Conservation (phyloP, 305 asterid genomes). For the Rubia peregrina region DNA sequence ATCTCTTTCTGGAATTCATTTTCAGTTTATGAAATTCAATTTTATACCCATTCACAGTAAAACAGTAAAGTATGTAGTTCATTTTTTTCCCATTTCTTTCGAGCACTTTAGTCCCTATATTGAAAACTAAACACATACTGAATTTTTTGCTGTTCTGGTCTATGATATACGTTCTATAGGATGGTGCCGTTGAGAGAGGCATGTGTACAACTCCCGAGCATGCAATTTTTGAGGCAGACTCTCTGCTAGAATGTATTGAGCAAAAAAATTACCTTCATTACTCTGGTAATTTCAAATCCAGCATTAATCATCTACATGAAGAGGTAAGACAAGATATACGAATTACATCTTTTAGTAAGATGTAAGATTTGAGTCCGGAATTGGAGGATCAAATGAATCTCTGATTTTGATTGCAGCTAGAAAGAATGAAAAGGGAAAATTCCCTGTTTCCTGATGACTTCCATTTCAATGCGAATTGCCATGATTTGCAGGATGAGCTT, state of each 20-base stretch:
- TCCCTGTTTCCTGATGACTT: constrained; percentile 29
- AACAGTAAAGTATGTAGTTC: neutral
- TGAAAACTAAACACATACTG: no score
- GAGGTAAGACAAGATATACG: constrained; percentile 45
- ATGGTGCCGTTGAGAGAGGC: constrained; percentile 29
- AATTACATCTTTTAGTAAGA: neutral
- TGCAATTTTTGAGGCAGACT: constrained; percentile 22
- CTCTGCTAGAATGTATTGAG: constrained; percentile 33
- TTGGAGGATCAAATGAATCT: constrained; percentile 7
- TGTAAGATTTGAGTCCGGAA: neutral
- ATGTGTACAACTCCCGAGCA: constrained; percentile 21
- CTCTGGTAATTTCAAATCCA: constrained; percentile 56
- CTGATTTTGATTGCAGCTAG: constrained; percentile 51
- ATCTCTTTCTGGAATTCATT: neutral
- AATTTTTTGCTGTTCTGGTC: neutral
- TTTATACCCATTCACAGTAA: neutral
- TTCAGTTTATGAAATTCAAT: neutral
- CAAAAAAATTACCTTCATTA: constrained; percentile 29
- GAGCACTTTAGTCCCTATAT: neutral
- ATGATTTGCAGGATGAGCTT: constrained; percentile 50
- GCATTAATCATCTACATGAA: constrained; percentile 79
- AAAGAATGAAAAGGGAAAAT: constrained; percentile 90
- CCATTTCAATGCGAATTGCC: constrained; percentile 32
- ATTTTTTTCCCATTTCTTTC: neutral
- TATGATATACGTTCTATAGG: constrained; percentile 19